Evolutionary conservation across 75 land plant genomes (phyloP).

Genomic region (Ceratopteris richardii): DNA sequence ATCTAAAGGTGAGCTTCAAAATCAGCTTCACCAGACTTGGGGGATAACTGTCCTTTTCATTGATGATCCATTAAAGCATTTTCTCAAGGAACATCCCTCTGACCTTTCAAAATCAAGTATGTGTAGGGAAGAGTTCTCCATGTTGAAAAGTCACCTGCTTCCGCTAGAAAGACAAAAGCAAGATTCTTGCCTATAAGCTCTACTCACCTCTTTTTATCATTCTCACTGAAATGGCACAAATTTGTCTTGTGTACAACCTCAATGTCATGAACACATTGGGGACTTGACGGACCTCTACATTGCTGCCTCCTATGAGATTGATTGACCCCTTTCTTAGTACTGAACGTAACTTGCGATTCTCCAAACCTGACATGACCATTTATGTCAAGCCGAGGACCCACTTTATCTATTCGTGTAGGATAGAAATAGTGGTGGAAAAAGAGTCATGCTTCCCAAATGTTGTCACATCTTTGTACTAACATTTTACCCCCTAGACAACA

Average conservation of each 20-base stretch:
- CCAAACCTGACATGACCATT: constrained; percentile 83
- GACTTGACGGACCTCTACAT: constrained; percentile 78
- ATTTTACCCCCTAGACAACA: constrained; percentile 38
- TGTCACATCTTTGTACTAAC: constrained; percentile 48
- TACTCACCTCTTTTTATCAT: constrained; percentile 62
- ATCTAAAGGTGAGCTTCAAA: constrained; percentile 62
- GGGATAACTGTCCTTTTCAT: constrained; percentile 13
- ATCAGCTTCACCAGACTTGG: constrained; percentile 26
- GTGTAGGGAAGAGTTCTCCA: constrained; percentile 76
- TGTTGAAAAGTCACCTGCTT: constrained; percentile 65
- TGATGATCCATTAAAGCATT: constrained; percentile 9
- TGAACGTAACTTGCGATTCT: constrained; percentile 77
- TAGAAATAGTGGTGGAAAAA: constrained; percentile 82
- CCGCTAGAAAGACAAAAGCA: constrained; percentile 56
- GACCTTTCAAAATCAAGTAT: constrained; percentile 76
- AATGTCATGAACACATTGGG: constrained; percentile 86
- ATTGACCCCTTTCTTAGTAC: constrained; percentile 70
- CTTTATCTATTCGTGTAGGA: constrained; percentile 54
- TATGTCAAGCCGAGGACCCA: constrained; percentile 82
- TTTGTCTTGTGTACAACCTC: constrained; percentile 66
- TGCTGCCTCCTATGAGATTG: constrained; percentile 86
- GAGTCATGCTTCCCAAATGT: constrained; percentile 93
- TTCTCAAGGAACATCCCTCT: constrained; percentile 8
- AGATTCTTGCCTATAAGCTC: constrained; percentile 74
- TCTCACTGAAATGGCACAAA: constrained; percentile 39